phyloP scores from a whole-genome alignment of 1,284 basidiomycete species.

The Mycosarcoma mackinlayi region DNA sequence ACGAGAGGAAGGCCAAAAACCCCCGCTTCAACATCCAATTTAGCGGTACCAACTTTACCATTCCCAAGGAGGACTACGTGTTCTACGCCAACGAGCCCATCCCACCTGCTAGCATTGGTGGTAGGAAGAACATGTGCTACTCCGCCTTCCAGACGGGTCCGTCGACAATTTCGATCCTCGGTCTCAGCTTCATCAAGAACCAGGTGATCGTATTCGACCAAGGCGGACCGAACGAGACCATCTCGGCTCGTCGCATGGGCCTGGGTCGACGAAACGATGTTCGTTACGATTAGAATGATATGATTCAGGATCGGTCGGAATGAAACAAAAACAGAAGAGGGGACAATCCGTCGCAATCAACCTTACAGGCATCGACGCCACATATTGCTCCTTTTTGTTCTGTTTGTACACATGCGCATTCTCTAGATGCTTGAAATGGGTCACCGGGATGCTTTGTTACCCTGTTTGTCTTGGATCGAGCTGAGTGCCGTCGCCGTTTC shows the following conservation, averaged over 20 bases:
- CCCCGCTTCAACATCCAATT: constrained; percentile 41
- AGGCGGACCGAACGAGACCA: constrained; percentile 37
- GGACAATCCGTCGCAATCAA: too few relatives aligned
- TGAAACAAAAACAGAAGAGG: too few relatives aligned
- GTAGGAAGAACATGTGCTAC: constrained; percentile 47
- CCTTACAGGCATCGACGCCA: too few relatives aligned
- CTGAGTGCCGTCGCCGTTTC: too few relatives aligned
- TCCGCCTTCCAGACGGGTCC: constrained; percentile 54
- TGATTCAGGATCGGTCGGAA: too few relatives aligned
- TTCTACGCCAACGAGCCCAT: constrained; percentile 56
- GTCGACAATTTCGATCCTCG: constrained; percentile 47
- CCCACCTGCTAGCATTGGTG: constrained; percentile 31
- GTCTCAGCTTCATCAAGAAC: constrained; percentile 59
- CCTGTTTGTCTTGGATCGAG: too few relatives aligned
- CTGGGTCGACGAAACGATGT: constrained; percentile 43
- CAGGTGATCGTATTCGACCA: constrained; percentile 53
- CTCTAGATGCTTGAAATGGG: too few relatives aligned
- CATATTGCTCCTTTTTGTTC: too few relatives aligned
- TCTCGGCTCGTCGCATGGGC: constrained; percentile 39
- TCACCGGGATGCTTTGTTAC: too few relatives aligned
- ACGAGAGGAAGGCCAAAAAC: constrained; percentile 42
- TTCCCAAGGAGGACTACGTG: constrained; percentile 53
- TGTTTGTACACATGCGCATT: too few relatives aligned
- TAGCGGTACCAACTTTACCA: constrained; percentile 41
- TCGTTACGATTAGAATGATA: constrained; percentile 35